phyloP scores from a whole-genome alignment of 129 eudicot species.

The Pulicaria dysenterica region DNA sequence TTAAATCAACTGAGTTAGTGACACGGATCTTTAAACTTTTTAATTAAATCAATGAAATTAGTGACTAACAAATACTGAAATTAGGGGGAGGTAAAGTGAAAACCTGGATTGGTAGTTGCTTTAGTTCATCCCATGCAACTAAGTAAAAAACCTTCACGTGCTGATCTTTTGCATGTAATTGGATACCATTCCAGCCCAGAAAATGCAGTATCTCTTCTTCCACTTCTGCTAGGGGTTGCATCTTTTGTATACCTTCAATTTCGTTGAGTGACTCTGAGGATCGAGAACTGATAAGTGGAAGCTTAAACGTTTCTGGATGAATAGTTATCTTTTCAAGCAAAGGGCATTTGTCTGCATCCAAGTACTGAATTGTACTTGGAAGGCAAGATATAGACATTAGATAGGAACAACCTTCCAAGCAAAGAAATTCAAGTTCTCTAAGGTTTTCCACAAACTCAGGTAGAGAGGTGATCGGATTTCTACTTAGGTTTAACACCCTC shows the following conservation, averaged over 20 bases:
- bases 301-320: not conserved
- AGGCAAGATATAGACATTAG: constrained; percentile 2
- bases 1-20: too few relatives aligned
- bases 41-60: too few relatives aligned
- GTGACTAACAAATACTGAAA: too few relatives aligned
- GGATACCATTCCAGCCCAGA: not conserved
- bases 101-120: too few relatives aligned
- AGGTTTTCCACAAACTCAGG: constrained; percentile 1
- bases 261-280: not conserved
- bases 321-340: not conserved
- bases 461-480: constrained; percentile 2
- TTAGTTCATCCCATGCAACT: too few relatives aligned
- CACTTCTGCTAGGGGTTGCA: not conserved
- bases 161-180: too few relatives aligned
- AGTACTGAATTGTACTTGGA: not conserved
- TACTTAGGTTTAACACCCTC: not conserved
- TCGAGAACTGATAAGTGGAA: not conserved
- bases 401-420: not conserved
- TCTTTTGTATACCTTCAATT: not conserved
- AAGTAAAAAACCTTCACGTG: too few relatives aligned
- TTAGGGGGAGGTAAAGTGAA: too few relatives aligned
- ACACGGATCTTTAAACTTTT: too few relatives aligned
- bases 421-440: not conserved
- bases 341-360: too few relatives aligned
- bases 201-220: not conserved